Percentiles rank a stretch among this genome's conserved stretches.
phyloP scores from a whole-genome alignment of 495 filamentous ascomycete genomes.

The Tuber indicum region DNA sequence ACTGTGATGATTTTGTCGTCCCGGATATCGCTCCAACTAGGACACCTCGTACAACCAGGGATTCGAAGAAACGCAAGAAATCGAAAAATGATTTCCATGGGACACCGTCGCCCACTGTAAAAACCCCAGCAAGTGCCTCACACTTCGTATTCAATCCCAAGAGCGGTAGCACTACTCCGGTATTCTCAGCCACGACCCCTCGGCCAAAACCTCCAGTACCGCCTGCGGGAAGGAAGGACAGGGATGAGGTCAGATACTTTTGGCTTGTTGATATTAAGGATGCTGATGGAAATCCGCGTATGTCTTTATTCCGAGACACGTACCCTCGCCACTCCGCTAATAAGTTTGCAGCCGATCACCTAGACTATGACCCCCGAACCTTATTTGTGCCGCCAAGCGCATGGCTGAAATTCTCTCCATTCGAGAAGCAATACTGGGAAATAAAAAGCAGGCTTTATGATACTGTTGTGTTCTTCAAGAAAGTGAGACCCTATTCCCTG shows the following conservation, averaged over 20 bases:
- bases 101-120: constrained; percentile 50
- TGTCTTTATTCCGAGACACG: not conserved
- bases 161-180: constrained; percentile 84
- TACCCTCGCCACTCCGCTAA: not conserved
- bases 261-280: constrained; percentile 86
- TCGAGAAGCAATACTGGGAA: constrained; percentile 99
- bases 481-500: constrained; percentile 41
- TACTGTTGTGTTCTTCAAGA: constrained; percentile 98
- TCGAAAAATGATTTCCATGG: constrained; percentile 30
- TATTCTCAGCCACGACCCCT: constrained; percentile 44
- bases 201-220: constrained; percentile 38
- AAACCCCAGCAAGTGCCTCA: constrained; percentile 56
- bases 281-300: constrained; percentile 64
- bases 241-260: constrained; percentile 71
- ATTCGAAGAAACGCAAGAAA: constrained; percentile 43
- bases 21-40: constrained; percentile 46
- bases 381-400: constrained; percentile 77
- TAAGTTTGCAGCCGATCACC: constrained; percentile 51
- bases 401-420: constrained; percentile 74
- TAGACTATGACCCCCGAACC: constrained; percentile 86
- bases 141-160: constrained; percentile 54
- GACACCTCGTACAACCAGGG: constrained; percentile 49
- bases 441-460: constrained; percentile 98
- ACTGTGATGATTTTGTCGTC: constrained; percentile 11
- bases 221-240: constrained; percentile 58